Evolutionary conservation across 2,329 filamentous ascomycete genomes (phyloP).

Genomic region (Aspergillus proliferans): DNA sequence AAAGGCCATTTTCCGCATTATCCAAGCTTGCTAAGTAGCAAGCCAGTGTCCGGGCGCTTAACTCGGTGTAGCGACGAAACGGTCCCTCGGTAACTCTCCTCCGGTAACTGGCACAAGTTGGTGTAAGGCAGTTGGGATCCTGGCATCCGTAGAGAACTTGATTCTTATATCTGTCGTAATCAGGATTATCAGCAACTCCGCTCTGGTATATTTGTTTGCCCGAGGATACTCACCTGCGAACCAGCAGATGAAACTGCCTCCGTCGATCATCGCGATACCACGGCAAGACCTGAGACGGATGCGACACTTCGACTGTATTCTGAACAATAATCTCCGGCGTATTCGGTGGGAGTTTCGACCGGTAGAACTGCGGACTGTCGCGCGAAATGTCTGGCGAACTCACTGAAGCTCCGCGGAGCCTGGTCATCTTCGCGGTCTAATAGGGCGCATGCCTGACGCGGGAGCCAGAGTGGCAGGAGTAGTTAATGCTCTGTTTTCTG

Average conservation of each 20-base stretch:
- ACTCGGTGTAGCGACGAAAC: conserved; percentile 69
- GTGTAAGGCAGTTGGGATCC: conserved; percentile 59
- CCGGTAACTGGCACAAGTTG: conserved; percentile 75
- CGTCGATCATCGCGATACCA: conserved; percentile 37
- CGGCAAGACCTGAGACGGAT: conserved; percentile 30
- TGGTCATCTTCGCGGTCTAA: conserved; percentile 30
- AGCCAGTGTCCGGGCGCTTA: conserved; percentile 75
- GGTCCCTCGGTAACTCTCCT: conserved; percentile 62
- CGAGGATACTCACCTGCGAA: conserved; percentile 53
- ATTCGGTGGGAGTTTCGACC: conserved; percentile 36
- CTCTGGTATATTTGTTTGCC: background rate
- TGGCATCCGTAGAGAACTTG: conserved; percentile 81
- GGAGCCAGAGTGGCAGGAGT: background rate
- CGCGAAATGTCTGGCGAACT: conserved; percentile 25
- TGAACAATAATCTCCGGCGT: conserved; percentile 34
- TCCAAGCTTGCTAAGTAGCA: conserved; percentile 75
- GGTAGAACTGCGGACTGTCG: conserved; percentile 24
- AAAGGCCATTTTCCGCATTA: conserved; percentile 65
- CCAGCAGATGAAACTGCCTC: conserved; percentile 51
- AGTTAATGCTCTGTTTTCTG: background rate
- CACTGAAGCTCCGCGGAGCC: conserved; percentile 36
- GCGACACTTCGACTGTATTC: conserved; percentile 35
- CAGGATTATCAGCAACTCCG: background rate
- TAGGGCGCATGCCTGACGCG: conserved; percentile 21
- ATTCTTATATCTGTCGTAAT: conserved; percentile 59